A percentile compares a stretch with the other conserved stretches of the same genome.
phyloP scores from a whole-genome alignment of 2,329 filamentous ascomycete species.

The Verticillium dahliae region DNA sequence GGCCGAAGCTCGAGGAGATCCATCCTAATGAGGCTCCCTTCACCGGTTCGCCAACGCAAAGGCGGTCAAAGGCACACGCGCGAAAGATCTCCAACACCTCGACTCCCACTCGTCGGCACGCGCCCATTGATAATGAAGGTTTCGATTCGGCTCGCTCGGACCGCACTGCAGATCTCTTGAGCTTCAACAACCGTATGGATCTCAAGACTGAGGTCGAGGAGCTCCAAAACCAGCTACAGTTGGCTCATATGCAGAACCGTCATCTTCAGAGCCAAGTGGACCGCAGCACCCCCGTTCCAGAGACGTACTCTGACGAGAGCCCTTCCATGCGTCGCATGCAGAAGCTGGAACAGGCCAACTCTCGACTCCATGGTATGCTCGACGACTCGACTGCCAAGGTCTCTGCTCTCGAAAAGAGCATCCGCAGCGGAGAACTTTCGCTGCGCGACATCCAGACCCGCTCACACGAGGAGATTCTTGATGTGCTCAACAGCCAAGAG shows the following conservation, averaged over 20 bases:
- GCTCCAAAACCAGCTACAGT: constrained; percentile 87
- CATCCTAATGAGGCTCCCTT: constrained; percentile 73
- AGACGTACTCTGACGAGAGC: constrained; percentile 63
- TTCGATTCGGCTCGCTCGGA: constrained; percentile 78
- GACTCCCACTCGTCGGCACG: constrained; percentile 69
- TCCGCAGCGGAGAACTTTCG: constrained; percentile 80
- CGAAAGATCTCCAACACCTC: constrained; percentile 66
- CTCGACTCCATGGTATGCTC: constrained; percentile 83
- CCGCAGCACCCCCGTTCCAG: constrained; percentile 54
- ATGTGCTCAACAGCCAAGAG: constrained; percentile 88
- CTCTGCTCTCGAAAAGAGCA: constrained; percentile 77
- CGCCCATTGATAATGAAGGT: constrained; percentile 41
- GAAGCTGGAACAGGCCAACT: constrained; percentile 89
- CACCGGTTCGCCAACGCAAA: constrained; percentile 67
- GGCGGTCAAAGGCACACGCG: constrained; percentile 45
- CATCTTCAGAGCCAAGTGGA: constrained; percentile 86
- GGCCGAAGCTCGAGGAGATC: constrained; percentile 80
- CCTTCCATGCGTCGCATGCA: constrained; percentile 76
- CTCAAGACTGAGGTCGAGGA: constrained; percentile 85
- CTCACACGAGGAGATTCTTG: constrained; percentile 89
- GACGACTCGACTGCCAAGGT: constrained; percentile 93
- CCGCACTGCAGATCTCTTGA: constrained; percentile 73
- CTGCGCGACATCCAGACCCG: constrained; percentile 87
- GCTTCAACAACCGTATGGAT: constrained; percentile 85
- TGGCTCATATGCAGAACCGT: constrained; percentile 91